Evolutionary conservation across 176 grass and related monocot genomes (phyloP), one percentile per base, ranked within the genome.

Genomic region (Cocos nucifera): DNA sequence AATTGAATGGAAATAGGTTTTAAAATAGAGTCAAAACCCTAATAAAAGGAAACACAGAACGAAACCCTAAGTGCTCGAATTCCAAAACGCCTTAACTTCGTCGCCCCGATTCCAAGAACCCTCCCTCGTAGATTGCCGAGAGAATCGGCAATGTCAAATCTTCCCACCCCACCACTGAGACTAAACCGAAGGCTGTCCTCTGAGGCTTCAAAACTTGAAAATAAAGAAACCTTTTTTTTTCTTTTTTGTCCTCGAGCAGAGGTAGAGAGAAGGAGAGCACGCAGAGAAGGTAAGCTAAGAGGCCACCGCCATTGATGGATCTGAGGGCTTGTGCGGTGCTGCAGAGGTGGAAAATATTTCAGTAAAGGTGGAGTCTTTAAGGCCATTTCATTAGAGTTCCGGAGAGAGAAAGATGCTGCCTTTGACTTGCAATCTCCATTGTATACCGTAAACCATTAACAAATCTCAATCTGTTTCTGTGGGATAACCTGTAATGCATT

Each of bases 351-450:
- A 51, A 50, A 50, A 22, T 12, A 20, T 3, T 16, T 44, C 54
- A 5, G 23, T 60, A 25, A 2, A 52, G 22, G 15, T 3, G 22
- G 44, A 28, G 17, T 20, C 17, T 30, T 44, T 12, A 3, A 2
- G 35, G 35, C 35, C 35, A 44, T 44, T 12, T 15, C n/a, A 15
- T 7, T 17, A 22, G 4, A 39, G 10, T 32, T 57, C 22, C 7
- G 22, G 15, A 48, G 28, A 17, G 15, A 48, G 28, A 17, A 61
- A 32, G 22, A 27, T 17, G 22, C 17, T 15, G 50, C 3, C 68
- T n/a, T 71, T 71, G 68, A 71, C 68, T 51, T 48, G 8, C 35
- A 44, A 35, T 44, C 9, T 44, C 35, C 12, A 9, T 3, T 44
- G 12, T 44, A 44, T 2, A 44, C 35, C 10, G 10, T 44, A 44